Conservation (phyloP, 371 early-diverging fungal species). For the Lichtheimia corymbifera region DNA sequence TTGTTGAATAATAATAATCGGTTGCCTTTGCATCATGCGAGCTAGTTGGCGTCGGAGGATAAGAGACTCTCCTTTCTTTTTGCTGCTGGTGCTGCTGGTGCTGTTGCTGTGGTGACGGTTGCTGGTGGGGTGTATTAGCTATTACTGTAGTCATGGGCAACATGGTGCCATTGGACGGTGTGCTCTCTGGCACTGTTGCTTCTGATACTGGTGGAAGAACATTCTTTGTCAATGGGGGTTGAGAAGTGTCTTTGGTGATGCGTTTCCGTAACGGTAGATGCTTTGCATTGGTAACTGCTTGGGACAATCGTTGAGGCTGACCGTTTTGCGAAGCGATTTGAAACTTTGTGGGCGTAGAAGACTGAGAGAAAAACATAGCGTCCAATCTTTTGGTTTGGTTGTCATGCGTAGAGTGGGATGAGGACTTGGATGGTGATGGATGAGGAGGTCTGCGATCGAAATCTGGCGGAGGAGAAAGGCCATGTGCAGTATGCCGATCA, state of each 20-base stretch:
- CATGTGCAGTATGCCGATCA: conserved; percentile 6
- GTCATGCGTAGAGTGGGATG: background rate
- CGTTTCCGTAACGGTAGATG: conserved; percentile 34
- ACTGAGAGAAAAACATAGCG: background rate
- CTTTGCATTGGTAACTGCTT: conserved; percentile 12
- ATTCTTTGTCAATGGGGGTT: background rate
- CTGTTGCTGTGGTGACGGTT: conserved; percentile 5
- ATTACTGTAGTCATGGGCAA: background rate
- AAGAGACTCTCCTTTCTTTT: conserved; percentile 13
- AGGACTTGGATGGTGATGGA: conserved; percentile 3
- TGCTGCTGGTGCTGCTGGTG: background rate
- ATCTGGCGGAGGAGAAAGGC: conserved; percentile 7
- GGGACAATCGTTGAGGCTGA: background rate
- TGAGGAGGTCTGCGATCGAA: background rate
- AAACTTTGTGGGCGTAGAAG: background rate
- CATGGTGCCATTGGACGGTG: background rate
- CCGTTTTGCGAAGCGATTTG: background rate
- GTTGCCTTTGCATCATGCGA: conserved; percentile 16
- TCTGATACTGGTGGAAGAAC: no score
- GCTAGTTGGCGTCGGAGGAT: conserved; percentile 16
- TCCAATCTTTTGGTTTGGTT: background rate
- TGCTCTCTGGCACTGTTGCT: background rate
- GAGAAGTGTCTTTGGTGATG: conserved; percentile 16
- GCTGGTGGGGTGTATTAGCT: background rate
- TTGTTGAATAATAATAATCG: conserved; percentile 4